Evolutionary conservation across 1,284 basidiomycete genomes (phyloP).

Genomic region (Sanguinoderma infundibulare): DNA sequence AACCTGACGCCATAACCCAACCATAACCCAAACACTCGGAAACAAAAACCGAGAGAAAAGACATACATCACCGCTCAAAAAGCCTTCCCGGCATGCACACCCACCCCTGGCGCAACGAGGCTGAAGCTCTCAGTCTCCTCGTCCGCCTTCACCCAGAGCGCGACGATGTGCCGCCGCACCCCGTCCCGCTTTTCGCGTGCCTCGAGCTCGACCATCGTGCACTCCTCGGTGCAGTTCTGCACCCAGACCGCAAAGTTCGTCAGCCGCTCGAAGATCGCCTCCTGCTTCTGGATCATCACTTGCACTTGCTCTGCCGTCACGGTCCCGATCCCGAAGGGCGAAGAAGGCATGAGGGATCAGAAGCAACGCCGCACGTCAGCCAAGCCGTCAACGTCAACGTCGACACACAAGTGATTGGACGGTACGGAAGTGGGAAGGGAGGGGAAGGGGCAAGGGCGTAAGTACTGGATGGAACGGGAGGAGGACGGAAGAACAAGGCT

Average conservation of each 20-base stretch:
- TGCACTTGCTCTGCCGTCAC: slow-evolving; percentile 26
- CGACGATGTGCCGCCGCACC: slow-evolving; percentile 26
- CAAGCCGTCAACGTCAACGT: background rate
- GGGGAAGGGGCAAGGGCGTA: background rate
- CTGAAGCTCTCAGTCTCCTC: slow-evolving; percentile 17
- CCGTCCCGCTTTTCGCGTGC: slow-evolving; percentile 24
- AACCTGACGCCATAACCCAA: background rate
- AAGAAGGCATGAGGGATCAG: background rate
- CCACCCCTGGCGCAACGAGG: slow-evolving; percentile 19
- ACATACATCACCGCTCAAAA: background rate
- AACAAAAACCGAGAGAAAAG: background rate
- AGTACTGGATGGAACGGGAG: background rate
- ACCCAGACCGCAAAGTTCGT: slow-evolving; percentile 31
- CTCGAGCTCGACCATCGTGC: slow-evolving; percentile 27
- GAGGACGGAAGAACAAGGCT: background rate
- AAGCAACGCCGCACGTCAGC: background rate
- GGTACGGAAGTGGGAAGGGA: background rate
- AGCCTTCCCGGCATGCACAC: slow-evolving; percentile 2
- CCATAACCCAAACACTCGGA: background rate
- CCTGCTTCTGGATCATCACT: slow-evolving; percentile 30
- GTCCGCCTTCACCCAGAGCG: slow-evolving; percentile 27
- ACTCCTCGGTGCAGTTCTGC: slow-evolving; percentile 29
- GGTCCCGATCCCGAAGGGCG: background rate
- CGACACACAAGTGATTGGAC: background rate
- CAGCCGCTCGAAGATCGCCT: slow-evolving; percentile 30